Percentiles rank a stretch among this genome's conserved stretches.
Conservation (phyloP, 495 filamentous ascomycete genomes). For the Annulohypoxylon maeteangense region DNA sequence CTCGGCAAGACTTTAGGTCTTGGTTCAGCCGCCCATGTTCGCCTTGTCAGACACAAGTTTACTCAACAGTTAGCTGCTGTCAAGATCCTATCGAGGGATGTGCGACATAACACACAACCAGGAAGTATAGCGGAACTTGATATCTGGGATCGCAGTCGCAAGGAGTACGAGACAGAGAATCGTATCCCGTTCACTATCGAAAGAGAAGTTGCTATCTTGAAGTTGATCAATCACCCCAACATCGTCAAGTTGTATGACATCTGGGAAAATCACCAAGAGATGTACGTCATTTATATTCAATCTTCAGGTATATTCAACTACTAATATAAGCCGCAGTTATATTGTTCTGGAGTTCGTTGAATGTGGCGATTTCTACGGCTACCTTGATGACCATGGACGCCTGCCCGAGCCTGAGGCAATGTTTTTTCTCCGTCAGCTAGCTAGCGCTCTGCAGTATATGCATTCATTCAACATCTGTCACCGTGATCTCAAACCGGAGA, state of each 20-base stretch:
- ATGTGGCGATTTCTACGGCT: conserved; percentile 88
- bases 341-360: conserved; percentile 96
- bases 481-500: conserved; percentile 96
- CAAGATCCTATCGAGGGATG: conserved; percentile 90
- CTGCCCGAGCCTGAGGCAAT: conserved; percentile 83
- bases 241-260: conserved; percentile 92
- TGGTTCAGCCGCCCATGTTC: conserved; percentile 85
- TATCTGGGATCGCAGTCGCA: conserved; percentile 53
- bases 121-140: conserved; percentile 82
- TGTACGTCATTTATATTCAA: conserved; percentile 70
- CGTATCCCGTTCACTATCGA: conserved; percentile 88
- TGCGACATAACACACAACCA: conserved; percentile 74
- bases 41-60: conserved; percentile 78
- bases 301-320: conserved; percentile 3
- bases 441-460: conserved; percentile 90
- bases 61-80: conserved; percentile 84
- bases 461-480: conserved; percentile 95
- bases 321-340: conserved; percentile 70
- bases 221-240: conserved; percentile 91
- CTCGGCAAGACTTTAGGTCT: conserved; percentile 86
- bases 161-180: conserved; percentile 65
- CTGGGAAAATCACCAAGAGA: conserved; percentile 93
- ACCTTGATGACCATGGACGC: conserved; percentile 73
- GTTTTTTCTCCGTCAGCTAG: conserved; percentile 89
- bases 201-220: conserved; percentile 94